Conservation (phyloP, 1,139 yeast species). For the Suhomyces coccinellae region DNA sequence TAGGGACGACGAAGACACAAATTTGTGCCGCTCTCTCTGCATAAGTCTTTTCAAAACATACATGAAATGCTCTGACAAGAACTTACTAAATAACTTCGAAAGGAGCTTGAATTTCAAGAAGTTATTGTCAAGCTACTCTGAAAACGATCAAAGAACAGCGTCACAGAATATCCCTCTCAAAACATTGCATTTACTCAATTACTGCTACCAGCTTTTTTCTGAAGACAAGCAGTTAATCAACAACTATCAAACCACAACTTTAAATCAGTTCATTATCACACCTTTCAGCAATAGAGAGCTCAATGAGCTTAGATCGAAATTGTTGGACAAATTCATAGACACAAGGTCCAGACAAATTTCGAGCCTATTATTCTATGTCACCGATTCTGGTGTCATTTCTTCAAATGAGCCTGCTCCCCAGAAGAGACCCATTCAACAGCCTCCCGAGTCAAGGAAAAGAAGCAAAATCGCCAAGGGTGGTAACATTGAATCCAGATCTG, state of each 20-base stretch:
- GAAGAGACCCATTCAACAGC: not conserved
- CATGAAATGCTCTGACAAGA: constrained; percentile 22
- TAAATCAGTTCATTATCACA: constrained; percentile 16
- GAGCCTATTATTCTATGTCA: constrained; percentile 11
- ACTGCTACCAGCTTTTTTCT: constrained; percentile 15
- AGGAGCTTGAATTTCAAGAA: constrained; percentile 11
- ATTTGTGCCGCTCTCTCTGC: constrained; percentile 23
- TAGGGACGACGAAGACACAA: constrained; percentile 5
- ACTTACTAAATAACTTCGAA: constrained; percentile 21
- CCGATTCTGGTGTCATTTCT: constrained; percentile 1
- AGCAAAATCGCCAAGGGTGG: not conserved
- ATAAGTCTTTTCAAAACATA: constrained; percentile 27
- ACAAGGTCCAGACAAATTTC: constrained; percentile 8
- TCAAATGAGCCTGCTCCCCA: not conserved
- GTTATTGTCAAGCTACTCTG: not conserved
- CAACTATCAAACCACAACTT: constrained; percentile 19
- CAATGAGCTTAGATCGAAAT: constrained; percentile 15
- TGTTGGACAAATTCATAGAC: constrained; percentile 10
- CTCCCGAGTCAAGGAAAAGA: not conserved
- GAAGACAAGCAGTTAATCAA: constrained; percentile 13
- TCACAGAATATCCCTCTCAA: constrained; percentile 10
- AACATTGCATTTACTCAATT: constrained; percentile 23
- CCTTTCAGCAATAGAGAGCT: constrained; percentile 24
- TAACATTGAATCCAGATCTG: not conserved
- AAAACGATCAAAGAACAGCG: not conserved